Evolutionary conservation across 106 monocot genomes (phyloP).

Genomic region (Phalaenopsis aphrodite): DNA sequence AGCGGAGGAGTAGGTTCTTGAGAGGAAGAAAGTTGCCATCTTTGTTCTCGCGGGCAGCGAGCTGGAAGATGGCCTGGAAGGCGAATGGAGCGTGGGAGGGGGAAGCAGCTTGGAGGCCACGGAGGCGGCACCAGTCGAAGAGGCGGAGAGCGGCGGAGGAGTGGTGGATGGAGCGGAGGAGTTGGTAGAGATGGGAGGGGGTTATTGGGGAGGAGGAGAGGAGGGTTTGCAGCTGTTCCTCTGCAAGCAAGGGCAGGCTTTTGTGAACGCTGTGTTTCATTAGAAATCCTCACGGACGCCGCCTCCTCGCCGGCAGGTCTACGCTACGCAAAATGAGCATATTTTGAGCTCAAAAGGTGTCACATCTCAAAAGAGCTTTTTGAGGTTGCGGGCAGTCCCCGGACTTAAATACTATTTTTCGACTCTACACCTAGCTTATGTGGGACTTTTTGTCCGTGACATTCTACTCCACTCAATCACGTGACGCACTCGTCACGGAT

Average conservation of each 20-base stretch:
- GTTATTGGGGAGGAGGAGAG: conserved; percentile 1
- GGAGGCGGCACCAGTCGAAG: conserved; percentile 5
- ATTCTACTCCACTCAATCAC: no score
- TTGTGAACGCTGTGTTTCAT: no score
- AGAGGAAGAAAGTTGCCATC: neutral
- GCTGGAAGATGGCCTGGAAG: conserved; percentile 7
- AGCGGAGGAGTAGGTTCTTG: neutral
- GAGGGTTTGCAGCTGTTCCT: neutral
- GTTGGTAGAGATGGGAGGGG: neutral
- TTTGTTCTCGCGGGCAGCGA: neutral
- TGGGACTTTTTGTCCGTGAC: no score
- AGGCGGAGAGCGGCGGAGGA: neutral
- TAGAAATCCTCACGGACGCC: no score
- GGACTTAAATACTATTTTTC: no score
- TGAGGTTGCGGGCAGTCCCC: no score
- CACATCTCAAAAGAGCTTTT: no score
- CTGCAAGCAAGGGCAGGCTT: neutral
- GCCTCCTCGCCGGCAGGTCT: no score
- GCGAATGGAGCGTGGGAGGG: conserved; percentile 1
- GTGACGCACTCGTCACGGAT: no score
- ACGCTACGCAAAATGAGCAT: no score
- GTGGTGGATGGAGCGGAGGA: conserved; percentile 4
- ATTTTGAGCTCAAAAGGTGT: no score
- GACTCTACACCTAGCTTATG: no score
- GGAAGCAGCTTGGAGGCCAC: neutral